Evolutionary conservation across 805 yeast genomes (phyloP), one percentile per base, ranked within the genome.

Genomic region (Spathaspora passalidarum): DNA sequence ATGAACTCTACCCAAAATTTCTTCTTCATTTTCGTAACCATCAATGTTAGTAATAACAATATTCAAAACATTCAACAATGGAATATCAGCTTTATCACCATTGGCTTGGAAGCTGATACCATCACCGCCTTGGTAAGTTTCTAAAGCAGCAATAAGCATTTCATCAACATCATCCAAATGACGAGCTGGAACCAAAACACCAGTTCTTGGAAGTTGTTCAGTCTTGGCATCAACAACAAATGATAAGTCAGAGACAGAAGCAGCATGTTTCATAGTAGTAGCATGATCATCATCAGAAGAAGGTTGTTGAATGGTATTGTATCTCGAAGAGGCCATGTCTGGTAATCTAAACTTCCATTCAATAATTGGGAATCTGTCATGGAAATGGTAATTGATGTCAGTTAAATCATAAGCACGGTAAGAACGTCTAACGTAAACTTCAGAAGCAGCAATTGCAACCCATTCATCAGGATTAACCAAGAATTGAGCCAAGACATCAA

Each of bases 391-490:
- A 45, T 73, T 70, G 44, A 95, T 79, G 52, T 84, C 86, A 45
- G 88, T 84, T 50, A 94, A 84, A 35, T 89, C 84, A 72, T 95
- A 94, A 32, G 98, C 98, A 61, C 98, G 83, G 75, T 91, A 94
- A 38, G 98, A 96, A 66, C 99, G 86, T 66, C 98, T 86, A 49
- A 91, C 84, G 67, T 94, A 94, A 48, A 94, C 96, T 69, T 94
- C 97, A 39, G 96, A 89, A 32, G 99, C 98, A 32, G 99, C 98
- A 54, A 92, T 80, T 3, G 92, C 86, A 49, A 94, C 92, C 77
- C 88, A 88, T 40, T 86, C 87, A 60, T 95, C 97, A 10, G 78
- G 60, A 56, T 88, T 86, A 45, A 79, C 81, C 69, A 94, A 81
- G 71, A 94, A 94, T 69, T 89, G 97, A 38, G 96, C 79, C 65